Base-by-base conservation (phyloP, 139 green algal genomes). In the Chlorella vulgaris region DNA sequence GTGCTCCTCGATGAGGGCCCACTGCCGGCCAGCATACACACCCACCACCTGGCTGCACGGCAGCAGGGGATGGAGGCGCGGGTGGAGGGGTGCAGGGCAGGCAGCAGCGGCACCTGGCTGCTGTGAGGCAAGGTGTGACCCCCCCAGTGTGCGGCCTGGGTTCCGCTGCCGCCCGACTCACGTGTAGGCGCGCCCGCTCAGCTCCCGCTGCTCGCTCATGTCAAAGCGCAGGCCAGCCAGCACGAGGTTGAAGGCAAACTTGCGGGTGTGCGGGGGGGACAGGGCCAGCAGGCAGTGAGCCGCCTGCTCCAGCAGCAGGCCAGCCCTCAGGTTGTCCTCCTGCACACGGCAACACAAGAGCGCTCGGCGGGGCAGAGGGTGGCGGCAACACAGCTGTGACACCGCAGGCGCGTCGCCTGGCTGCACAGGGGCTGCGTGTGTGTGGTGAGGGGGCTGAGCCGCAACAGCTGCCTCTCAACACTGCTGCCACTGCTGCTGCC, bases 201-300 rank as follows among this genome's bases (percentile, higher is more conserved):
- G 88, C 21, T 76, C 70, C 33, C 86, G 84, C 83, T 94, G 91
- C 10, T 74, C 81, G 15, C 84, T 86, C 39, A 88, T 81, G 78
- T 94, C 89, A 89, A 93, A 98, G 38, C 94, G 88, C 79, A 98
- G 90, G 13, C 93, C 95, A 2, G 95, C 94, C 65, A 98, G 91
- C 39, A 98, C 94, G 70, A 96, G 89, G 55, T 96, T 88, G 84
- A 98, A 98, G 7, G 90, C 93, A 81, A 93, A 97, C 79, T 93
- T 94, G 82, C 93, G 91, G 22, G 81, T 28, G 60, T 68, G 83
- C 1, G 93, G 86, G 15, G 80, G 77, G 19, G 35, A 3, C 29
- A 55, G 67, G 40, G 81, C 88, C 69, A 98, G 89, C 81, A 95
- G 93, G 31, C 61, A 84, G 53, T 91, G 87, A 2, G 93, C 95